Percentiles rank a stretch among this genome's conserved stretches.
These are phyloP conservation scores for Yarrowia sp. DNA, from an alignment of 805 yeast species.

Conservation along the genomic window DNA sequence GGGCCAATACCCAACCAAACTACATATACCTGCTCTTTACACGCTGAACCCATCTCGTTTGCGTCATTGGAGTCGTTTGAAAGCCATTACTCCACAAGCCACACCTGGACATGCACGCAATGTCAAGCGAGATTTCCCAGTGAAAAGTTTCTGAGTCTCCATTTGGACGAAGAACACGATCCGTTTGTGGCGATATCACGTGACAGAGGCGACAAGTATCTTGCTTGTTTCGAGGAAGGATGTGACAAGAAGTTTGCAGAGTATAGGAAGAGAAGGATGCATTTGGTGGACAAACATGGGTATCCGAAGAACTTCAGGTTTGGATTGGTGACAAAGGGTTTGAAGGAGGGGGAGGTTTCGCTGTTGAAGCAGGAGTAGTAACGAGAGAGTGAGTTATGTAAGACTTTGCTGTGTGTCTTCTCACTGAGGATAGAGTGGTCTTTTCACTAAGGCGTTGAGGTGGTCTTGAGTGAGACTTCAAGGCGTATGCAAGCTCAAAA, in stretches of 20 bases:
- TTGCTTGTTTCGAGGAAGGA: conserved; percentile 12
- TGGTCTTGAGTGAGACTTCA: too few species aligned
- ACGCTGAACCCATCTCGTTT: not conserved
- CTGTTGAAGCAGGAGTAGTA: conserved; percentile 17
- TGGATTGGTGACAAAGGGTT: conserved; percentile 5
- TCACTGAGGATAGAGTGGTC: too few species aligned
- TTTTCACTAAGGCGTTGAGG: too few species aligned
- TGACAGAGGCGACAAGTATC: conserved; percentile 32
- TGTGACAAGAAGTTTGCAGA: conserved; percentile 18
- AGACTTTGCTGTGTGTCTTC: too few species aligned
- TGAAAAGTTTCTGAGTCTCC: conserved; percentile 16
- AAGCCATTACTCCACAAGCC: not conserved
- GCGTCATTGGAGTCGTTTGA: conserved; percentile 26
- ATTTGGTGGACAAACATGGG: conserved; percentile 31
- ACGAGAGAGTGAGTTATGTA: not conserved
- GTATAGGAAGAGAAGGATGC: conserved; percentile 12
- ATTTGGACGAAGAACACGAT: conserved; percentile 34
- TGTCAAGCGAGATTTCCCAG: conserved; percentile 20
- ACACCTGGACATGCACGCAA: conserved; percentile 20
- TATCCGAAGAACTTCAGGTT: conserved; percentile 31
- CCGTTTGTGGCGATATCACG: conserved; percentile 26
- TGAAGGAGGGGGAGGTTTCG: conserved; percentile 30
- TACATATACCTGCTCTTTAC: conserved; percentile 24
- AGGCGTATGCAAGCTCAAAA: too few species aligned
- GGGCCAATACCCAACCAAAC: not conserved